These are phyloP conservation scores for Acanthamoeba healyi DNA, from an alignment of 208 protist species.

Conservation along the genomic window DNA sequence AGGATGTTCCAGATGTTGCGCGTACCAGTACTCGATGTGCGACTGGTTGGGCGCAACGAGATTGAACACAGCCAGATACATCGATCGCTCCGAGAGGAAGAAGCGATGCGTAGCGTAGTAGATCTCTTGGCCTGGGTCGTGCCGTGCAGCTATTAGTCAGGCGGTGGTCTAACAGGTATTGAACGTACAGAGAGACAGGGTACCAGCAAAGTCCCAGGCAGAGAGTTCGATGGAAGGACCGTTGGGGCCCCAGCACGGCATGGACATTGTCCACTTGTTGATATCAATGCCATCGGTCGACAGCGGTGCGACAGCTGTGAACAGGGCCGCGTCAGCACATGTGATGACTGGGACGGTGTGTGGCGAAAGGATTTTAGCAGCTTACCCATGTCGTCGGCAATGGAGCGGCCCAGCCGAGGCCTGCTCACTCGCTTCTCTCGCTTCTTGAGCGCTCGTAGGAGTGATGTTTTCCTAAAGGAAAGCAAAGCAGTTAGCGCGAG, in stretches of 20 bases:
- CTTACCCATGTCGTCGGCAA: neutral
- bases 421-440: neutral
- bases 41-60: conserved; percentile 25
- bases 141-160: too few relatives aligned
- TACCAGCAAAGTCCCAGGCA: conserved; percentile 63
- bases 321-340: neutral
- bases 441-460: neutral
- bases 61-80: conserved; percentile 65
- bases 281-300: conserved; percentile 72
- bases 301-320: neutral
- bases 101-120: conserved; percentile 57
- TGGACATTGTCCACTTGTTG: conserved; percentile 46
- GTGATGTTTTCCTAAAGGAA: conserved; percentile 11
- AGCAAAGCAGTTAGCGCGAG: neutral
- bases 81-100: conserved; percentile 55
- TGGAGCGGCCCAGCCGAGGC: neutral
- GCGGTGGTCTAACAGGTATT: too few relatives aligned
- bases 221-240: neutral
- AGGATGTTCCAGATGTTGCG: neutral
- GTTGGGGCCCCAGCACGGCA: neutral
- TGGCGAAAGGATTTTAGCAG: neutral
- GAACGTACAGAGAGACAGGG: too few relatives aligned
- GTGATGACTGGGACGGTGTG: neutral
- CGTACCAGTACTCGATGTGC: conserved; percentile 56
- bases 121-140: conserved; percentile 70